These are phyloP conservation scores for Globisporangium heterothallicum DNA, from an alignment of 352 stramenopile genomes.

Conservation along the genomic window DNA sequence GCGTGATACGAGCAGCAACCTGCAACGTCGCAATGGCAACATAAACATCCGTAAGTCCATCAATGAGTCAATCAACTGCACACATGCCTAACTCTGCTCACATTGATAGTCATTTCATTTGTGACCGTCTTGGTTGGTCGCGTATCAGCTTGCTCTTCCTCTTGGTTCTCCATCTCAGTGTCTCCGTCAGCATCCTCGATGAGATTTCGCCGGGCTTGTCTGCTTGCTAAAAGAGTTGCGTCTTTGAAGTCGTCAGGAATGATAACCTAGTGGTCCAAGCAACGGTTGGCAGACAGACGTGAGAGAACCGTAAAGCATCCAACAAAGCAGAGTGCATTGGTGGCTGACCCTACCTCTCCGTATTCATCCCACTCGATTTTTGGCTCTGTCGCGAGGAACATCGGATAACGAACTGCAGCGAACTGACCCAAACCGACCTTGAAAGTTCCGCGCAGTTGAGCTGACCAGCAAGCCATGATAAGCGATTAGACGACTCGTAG, in stretches of 20 bases:
- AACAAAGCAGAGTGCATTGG: not conserved
- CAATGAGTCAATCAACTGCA: not conserved
- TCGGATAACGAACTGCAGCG: constrained; percentile 75
- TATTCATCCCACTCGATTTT: constrained; percentile 90
- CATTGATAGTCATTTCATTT: constrained; percentile 55
- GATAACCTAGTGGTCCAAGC: constrained; percentile 46
- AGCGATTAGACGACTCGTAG: not conserved
- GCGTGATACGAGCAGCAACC: constrained; percentile 69
- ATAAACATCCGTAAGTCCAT: not conserved
- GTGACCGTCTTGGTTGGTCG: constrained; percentile 81
- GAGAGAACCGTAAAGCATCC: not conserved
- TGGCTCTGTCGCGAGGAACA: constrained; percentile 83
- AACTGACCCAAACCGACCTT: constrained; percentile 84
- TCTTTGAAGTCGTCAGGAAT: constrained; percentile 83
- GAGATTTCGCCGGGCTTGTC: constrained; percentile 56
- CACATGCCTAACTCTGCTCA: constrained; percentile 14
- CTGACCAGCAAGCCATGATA: constrained; percentile 18
- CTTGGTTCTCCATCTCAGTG: constrained; percentile 63
- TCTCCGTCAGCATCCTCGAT: constrained; percentile 56
- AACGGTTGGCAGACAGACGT: not conserved
- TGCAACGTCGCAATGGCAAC: constrained; percentile 9
- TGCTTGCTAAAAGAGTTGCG: constrained; percentile 49
- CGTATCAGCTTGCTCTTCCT: constrained; percentile 56
- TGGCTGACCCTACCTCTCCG: constrained; percentile 49
- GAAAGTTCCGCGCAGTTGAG: constrained; percentile 80